These are phyloP conservation scores for Acanthamoeba castellanii DNA, from an alignment of 208 protist genomes.

Conservation along the genomic window DNA sequence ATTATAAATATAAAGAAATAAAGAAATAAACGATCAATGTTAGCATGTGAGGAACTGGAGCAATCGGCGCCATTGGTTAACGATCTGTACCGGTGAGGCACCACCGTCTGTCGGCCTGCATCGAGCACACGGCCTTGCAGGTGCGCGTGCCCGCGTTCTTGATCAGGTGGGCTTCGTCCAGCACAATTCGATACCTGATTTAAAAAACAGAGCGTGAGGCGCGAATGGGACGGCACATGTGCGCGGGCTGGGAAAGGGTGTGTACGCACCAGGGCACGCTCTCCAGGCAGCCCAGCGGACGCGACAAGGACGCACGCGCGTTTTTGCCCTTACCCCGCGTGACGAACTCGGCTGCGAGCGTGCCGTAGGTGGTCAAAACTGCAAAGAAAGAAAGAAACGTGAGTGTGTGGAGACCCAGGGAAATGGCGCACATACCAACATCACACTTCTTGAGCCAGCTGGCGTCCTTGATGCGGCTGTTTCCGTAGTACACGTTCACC, in stretches of 20 bases:
- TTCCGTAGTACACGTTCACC: conserved; percentile 70
- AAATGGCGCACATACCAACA: conserved; percentile 22
- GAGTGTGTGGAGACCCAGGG: too few relatives aligned
- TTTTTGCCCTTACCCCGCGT: conserved; percentile 39
- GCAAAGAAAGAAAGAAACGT: background rate
- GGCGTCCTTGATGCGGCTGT: conserved; percentile 63
- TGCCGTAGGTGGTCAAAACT: conserved; percentile 84
- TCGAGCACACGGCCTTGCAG: conserved; percentile 80
- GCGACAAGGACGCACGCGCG: background rate
- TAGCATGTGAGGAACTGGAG: background rate
- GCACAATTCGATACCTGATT: conserved; percentile 87
- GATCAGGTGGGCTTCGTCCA: conserved; percentile 91
- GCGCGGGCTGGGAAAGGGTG: background rate
- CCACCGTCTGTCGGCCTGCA: conserved; percentile 86
- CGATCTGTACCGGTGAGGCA: conserved; percentile 84
- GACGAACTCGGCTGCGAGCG: conserved; percentile 72
- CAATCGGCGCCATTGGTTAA: background rate
- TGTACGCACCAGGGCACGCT: conserved; percentile 38
- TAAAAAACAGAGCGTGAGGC: background rate
- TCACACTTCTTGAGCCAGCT: conserved; percentile 70
- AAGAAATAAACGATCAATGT: background rate
- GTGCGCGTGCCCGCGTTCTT: conserved; percentile 85
- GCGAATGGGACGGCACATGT: background rate
- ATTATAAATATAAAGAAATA: background rate
- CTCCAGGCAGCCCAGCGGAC: conserved; percentile 44